These are phyloP conservation scores for Penicillium vulpinum DNA, from an alignment of 2,329 filamentous ascomycete species.

Conservation along the genomic window DNA sequence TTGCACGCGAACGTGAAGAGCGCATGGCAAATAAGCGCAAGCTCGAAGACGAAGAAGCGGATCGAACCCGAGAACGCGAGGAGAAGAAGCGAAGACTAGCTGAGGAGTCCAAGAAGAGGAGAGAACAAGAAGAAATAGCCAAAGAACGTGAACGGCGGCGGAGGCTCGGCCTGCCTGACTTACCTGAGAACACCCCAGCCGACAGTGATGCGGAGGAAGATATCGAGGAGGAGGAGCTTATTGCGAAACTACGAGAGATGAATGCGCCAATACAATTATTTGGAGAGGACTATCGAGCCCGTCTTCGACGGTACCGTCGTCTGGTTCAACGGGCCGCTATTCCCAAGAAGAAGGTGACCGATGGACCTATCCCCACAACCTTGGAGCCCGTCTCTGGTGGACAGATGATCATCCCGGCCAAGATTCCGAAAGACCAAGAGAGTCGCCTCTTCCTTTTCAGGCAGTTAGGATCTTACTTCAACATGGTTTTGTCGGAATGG, in stretches of 20 bases:
- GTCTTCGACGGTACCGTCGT: conserved; percentile 69
- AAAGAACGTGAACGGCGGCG: conserved; percentile 73
- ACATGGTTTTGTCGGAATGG: conserved; percentile 91
- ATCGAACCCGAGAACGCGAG: conserved; percentile 67
- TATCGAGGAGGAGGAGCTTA: conserved; percentile 69
- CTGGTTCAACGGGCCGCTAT: conserved; percentile 50
- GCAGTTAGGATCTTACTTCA: conserved; percentile 93
- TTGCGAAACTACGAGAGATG: conserved; percentile 66
- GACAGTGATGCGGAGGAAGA: conserved; percentile 53
- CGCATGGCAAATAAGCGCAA: conserved; percentile 78
- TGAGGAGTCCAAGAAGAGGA: conserved; percentile 70
- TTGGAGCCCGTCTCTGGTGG: conserved; percentile 76
- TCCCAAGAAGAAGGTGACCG: conserved; percentile 50
- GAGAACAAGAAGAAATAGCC: conserved; percentile 71
- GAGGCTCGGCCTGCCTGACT: conserved; percentile 75
- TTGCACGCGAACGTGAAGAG: conserved; percentile 70
- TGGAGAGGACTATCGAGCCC: conserved; percentile 71
- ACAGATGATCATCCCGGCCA: conserved; percentile 78
- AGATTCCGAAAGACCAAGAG: conserved; percentile 63
- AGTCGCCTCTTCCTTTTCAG: conserved; percentile 73
- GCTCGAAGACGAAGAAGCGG: conserved; percentile 78
- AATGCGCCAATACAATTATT: conserved; percentile 76
- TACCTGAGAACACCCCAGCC: conserved; percentile 48
- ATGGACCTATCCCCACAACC: conserved; percentile 84
- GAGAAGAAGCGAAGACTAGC: conserved; percentile 80